Base-by-base conservation (phyloP, 306 rosid genomes). In the Fagus crenata region DNA sequence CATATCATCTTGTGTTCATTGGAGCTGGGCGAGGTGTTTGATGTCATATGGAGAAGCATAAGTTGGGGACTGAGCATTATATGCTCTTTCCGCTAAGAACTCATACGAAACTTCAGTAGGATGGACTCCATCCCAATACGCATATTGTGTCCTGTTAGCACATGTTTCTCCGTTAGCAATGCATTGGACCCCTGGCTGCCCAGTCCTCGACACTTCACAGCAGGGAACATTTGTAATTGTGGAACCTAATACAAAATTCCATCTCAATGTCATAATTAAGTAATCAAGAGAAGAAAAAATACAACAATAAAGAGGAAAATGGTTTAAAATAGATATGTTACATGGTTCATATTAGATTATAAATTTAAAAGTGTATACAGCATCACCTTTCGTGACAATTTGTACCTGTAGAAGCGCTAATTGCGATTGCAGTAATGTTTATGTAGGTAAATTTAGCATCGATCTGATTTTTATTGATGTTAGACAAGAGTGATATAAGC, bases 111-210 rank as follows among this genome's bases (percentile, higher is more conserved):
- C 7, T 13, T 61, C 73, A 9, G 84, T 81, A 11, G 77, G 80
- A 70, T 81, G 84, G 31, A 70, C 39, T 13, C 41, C 60, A 51
- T 81, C 84, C 39, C 13, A 76, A 55, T 61, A 81, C 8, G 3
- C 2, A 54, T 63, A 53, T 15, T 18, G 35, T 1, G 0, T 31
- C 49, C 84, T 76, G 22, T 81, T 76, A 2, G 2, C 2, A 71
- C 84, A 81, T 32, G 55, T 39, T 3, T 4, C 11, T 54, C 60
- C 46, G 11, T 5, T 0, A 7, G 67, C 55, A 9, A 4, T 5
- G 49, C 77, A 61, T 53, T 5, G 43, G 32, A 0, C 0, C 2
- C 2, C 1, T 5, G 18, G 22, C n/a, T 15, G 39, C 18, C 22
- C 31, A 4, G 18, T 6, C 4, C 5, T 8, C 9, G 1, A 2